Evolutionary conservation across 1,284 basidiomycete species (phyloP), one percentile per base, ranked within the genome.

Genomic region (Cryptococcus deneoformans): DNA sequence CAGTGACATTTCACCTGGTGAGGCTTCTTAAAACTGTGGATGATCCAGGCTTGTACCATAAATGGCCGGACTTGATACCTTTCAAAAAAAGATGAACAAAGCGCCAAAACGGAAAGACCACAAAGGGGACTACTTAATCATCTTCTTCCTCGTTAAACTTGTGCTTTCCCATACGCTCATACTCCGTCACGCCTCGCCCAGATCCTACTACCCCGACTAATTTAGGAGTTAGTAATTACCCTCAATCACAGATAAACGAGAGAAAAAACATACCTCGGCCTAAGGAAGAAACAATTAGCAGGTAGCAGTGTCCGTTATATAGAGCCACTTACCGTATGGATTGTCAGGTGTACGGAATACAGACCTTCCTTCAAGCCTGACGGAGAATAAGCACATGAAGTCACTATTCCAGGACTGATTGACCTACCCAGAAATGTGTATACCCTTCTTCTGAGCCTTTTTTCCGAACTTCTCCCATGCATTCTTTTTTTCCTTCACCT

Each of bases 401-500:
- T 20, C 20, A 20, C 20, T 20, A 20, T 20, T 20, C 20, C 20
- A 20, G 20, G 20, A 20, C 20, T 20, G 20, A 20, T 20, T 20
- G 20, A 20, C 20, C 54, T 44, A 59, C 90, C 91, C 59, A 86
- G 90, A 66, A 89, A 90, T 78, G 87, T 88, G 75, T 40, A 93
- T 87, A 7, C 93, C 93, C 80, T 98, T 98, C 84, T 91, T 94
- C 73, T 90, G 87, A 38, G 89, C 87, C 80, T 96, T 97, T 80
- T 94, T 95, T 10, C 94, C 90, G 81, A 99, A 99, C 80, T 92
- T 93, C 79, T 97, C 91, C 95, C 95, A 99, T 20, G 87, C 87
- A 63, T 85, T 85, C 80, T 97, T 91, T 16, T 80, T 95, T 59
- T 84, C 83, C 52, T 82, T 84, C 77, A 94, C 91, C 71, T 95